phyloP scores from a whole-genome alignment of 129 eudicot species.

The Lonicera japonica region DNA sequence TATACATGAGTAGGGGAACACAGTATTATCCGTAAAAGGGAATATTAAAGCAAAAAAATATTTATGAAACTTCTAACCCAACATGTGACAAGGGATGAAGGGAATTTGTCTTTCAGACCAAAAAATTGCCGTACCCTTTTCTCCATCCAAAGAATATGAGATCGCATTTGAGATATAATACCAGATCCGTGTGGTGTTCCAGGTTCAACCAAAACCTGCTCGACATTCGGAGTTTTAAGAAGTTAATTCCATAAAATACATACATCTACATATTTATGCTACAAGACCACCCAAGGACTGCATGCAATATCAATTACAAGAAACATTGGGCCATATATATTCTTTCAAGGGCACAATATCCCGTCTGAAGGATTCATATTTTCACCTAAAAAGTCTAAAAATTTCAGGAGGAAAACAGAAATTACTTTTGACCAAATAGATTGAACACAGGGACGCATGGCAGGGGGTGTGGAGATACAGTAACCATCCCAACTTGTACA shows the following conservation, averaged over 20 bases:
- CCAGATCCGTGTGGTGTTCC: conserved; percentile 95
- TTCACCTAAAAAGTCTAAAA: no score
- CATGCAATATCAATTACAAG: background rate
- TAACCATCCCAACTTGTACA: background rate
- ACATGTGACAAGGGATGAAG: conserved; percentile 6
- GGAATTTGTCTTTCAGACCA: no score
- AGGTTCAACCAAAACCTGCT: conserved; percentile 87
- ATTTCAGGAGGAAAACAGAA: background rate
- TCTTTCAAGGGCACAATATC: background rate
- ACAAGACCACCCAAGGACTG: no score
- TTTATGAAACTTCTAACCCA: background rate
- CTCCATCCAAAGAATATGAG: conserved; percentile 97
- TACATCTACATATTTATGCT: no score
- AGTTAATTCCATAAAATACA: background rate
- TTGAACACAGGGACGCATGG: no score
- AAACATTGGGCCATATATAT: background rate
- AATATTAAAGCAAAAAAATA: background rate
- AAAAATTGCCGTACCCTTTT: conserved; percentile 62
- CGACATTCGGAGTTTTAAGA: conserved; percentile 4
- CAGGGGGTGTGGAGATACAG: background rate
- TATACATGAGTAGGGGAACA: conserved; percentile 4
- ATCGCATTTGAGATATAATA: conserved; percentile 85
- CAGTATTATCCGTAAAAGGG: conserved; percentile 2
- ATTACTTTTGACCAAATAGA: no score
- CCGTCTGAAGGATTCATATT: background rate